phyloP scores from a whole-genome alignment of 306 rosid species.

The Delonix regia region DNA sequence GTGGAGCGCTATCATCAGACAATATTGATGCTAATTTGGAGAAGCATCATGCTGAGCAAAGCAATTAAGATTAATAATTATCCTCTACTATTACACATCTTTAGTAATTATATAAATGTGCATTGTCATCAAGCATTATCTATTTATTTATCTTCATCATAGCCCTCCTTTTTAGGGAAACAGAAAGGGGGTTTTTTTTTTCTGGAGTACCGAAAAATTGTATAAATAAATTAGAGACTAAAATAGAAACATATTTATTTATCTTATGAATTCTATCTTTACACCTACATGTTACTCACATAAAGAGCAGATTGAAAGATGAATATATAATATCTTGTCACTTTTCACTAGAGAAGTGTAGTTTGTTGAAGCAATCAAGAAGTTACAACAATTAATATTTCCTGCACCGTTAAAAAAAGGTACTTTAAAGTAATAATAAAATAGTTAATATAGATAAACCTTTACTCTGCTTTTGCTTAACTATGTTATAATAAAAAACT shows the following conservation, averaged over 20 bases:
- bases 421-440: neutral
- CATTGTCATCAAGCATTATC: slow-evolving; percentile 1
- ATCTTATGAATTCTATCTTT: neutral
- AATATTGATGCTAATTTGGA: neutral
- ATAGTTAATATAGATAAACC: neutral
- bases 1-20: neutral
- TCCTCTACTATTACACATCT: neutral
- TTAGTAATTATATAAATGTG: neutral
- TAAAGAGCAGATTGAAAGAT: neutral
- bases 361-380: neutral
- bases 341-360: neutral
- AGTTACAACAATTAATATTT: neutral
- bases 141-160: neutral
- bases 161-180: neutral
- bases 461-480: neutral
- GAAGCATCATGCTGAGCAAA: neutral
- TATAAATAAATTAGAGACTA: neutral
- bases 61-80: neutral
- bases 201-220: neutral
- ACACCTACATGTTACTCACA: neutral
- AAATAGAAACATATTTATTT: neutral
- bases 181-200: neutral
- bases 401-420: neutral
- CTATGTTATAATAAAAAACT: neutral
- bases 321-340: neutral